Base-by-base conservation (phyloP, 2,329 filamentous ascomycete species). In the Apiospora saccharicola region DNA sequence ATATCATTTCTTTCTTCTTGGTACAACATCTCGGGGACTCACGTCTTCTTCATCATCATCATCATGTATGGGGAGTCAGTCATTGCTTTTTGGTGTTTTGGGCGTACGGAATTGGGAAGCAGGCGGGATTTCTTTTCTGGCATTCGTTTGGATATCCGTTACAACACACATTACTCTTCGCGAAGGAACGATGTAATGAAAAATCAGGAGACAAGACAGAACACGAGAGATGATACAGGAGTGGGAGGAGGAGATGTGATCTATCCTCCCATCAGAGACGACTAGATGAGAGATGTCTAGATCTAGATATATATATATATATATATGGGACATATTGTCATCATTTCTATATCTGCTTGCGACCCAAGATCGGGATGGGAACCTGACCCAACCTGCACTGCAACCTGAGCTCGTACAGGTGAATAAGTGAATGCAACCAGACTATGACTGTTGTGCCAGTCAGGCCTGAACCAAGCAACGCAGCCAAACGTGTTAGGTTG, bases 101-200 rank as follows among this genome's bases (percentile, higher is more conserved):
- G 67, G 24, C 24, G 34, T 19, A 41, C 16, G 61, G 61, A n/a
- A 12, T 16, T 16, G n/a, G 41, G 12, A 19, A 26, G 51, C 53
- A 19, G 64, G 16, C 64, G 37, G 64, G 22, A 16, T 68, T 26
- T 67, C 26, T 44, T 47, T 68, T 61, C 53, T 61, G 53, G 53
- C 53, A 61, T 61, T 61, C 53, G 30, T 61, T 61, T 61, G 53
- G 30, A 61, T 61, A 47, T 47, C 19, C 44, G 16, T 46, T 14
- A 19, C 30, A 61, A 37, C 30, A 22, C 53, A 37, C 30, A 37
- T 37, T 61, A n/a, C 53, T 61, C 34, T 26, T 61, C 53, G 37
- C 19, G 53, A 61, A 10, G 53, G 30, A 13, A 61, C 19, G 53
- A 61, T 37, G 53, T 37, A 61, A 61, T 61, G 53, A 61, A 37